A percentile compares a stretch with the other conserved stretches of the same genome.
These are phyloP conservation scores for Phialophora verrucosa DNA, from an alignment of 2,329 filamentous ascomycete genomes.

Conservation along the genomic window DNA sequence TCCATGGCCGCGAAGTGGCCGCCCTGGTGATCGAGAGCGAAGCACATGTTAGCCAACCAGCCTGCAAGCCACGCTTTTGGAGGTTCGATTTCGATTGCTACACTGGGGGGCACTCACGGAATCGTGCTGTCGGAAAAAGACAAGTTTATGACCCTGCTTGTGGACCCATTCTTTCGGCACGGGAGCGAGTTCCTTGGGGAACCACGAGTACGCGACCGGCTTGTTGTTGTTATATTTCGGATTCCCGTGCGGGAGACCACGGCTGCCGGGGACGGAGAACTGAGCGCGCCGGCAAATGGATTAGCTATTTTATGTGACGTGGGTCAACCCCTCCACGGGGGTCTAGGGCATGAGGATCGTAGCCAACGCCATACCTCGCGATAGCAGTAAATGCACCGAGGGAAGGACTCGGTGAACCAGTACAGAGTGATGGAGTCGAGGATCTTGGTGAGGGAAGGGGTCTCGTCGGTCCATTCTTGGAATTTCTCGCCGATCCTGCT, in stretches of 20 bases:
- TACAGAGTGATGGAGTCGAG: conserved; percentile 46
- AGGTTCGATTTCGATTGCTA: not conserved
- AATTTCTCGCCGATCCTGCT: conserved; percentile 51
- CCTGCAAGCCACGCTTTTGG: not conserved
- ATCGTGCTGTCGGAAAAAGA: conserved; percentile 28
- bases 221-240: conserved; percentile 48
- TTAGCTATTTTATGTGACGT: not conserved
- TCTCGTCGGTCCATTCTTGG: conserved; percentile 46
- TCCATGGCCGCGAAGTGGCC: conserved; percentile 61
- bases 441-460: conserved; percentile 43
- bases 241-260: conserved; percentile 30
- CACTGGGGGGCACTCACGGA: conserved; percentile 13
- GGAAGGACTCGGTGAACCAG: conserved; percentile 48
- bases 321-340: too few relatives aligned
- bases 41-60: not conserved
- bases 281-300: not conserved
- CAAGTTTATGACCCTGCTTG: conserved; percentile 32
- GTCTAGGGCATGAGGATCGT: not conserved
- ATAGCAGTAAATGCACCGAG: conserved; percentile 45
- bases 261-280: conserved; percentile 12
- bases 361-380: conserved; percentile 27
- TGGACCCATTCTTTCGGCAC: conserved; percentile 44
- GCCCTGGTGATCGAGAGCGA: conserved; percentile 43
- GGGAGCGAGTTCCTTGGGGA: conserved; percentile 51
- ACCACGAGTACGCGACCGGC: conserved; percentile 55